Evolutionary conservation across 1,284 basidiomycete genomes (phyloP).

Genomic region (Garcileccinum viscosum): DNA sequence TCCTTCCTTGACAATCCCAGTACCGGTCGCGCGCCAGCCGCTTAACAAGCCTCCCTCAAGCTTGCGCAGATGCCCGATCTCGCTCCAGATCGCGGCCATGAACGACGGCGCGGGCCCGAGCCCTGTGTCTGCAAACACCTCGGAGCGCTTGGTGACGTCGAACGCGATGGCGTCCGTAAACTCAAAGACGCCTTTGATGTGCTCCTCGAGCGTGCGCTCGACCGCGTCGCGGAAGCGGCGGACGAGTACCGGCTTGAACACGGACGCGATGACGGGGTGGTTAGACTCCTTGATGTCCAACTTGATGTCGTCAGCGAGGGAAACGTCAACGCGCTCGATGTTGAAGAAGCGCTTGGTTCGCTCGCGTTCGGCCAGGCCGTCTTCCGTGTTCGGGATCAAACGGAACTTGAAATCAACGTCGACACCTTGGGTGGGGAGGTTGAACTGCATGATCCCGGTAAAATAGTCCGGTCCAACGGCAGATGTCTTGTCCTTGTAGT

Average conservation of each 20-base stretch:
- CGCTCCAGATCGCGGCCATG: conserved; percentile 67
- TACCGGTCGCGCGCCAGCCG: conserved; percentile 62
- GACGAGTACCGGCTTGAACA: conserved; percentile 67
- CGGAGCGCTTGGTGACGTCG: conserved; percentile 59
- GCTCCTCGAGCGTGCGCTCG: conserved; percentile 59
- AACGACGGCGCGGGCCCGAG: conserved; percentile 53
- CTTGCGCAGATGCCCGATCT: conserved; percentile 60
- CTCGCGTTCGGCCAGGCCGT: conserved; percentile 50
- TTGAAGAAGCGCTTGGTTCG: conserved; percentile 56
- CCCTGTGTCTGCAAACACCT: conserved; percentile 70
- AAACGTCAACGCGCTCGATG: conserved; percentile 58
- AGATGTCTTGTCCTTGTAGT: conserved; percentile 65
- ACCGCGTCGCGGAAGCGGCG: conserved; percentile 61
- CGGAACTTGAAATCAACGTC: conserved; percentile 70
- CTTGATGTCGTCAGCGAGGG: conserved; percentile 57
- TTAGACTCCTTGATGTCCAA: conserved; percentile 64
- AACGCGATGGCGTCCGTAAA: conserved; percentile 59
- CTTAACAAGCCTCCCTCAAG: conserved; percentile 45
- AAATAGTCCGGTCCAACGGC: conserved; percentile 59
- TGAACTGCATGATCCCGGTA: conserved; percentile 65
- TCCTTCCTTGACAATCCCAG: conserved; percentile 60
- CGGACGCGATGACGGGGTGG: conserved; percentile 60
- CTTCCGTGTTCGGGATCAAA: conserved; percentile 57
- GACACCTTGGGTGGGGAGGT: conserved; percentile 66
- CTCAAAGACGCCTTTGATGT: conserved; percentile 56